Evolutionary conservation across 2,329 filamentous ascomycete genomes (phyloP), one percentile per base, ranked within the genome.

Genomic region (Pseudogymnoascus sp.): DNA sequence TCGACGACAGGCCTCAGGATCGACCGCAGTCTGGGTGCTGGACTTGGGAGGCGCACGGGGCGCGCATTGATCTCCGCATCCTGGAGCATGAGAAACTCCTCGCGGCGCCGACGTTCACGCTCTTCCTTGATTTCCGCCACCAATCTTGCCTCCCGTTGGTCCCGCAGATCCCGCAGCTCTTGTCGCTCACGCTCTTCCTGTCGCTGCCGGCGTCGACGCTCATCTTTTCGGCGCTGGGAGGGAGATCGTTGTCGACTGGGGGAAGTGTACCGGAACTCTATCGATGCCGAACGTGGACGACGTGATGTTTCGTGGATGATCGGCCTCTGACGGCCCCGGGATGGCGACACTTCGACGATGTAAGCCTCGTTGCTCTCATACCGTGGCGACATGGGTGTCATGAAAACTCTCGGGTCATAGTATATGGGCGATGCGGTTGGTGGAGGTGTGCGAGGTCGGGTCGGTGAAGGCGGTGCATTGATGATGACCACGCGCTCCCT

Each of bases 11-110:
- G 69, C 31, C 66, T 59, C 10, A 66, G 39, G 34, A 37, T 66
- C 2, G 47, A 63, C 64, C 54, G 31, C 40, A 51, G 37, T 23
- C 23, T 64, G 16, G 71, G 70, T 12, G 72, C 66, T 18, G 51
- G 51, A 21, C 16, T 57, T 2, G 51, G 51, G 8, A 40, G 6
- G 12, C 59, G 59, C 1, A 64, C 67, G 21, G 72, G 70, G 21
- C 72, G 62, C 5, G 67, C 66, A 29, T 66, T 62, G 37, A 73
- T 73, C 8, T 69, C 71, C 11, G 70, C 70, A 57, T 73, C 68
- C 10, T 71, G 69, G n/a, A 42, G 64, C 12, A 64, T 59, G 29
- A 72, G 70, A 8, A 63, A 63, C 42, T 67, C 67, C 23, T 62
- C 67, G 26, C 65, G 66, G 11, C 66, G 65, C 31, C 62, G 61